Conservation (phyloP, 768 basidiomycete genomes). For the Lactarius deliciosus region DNA sequence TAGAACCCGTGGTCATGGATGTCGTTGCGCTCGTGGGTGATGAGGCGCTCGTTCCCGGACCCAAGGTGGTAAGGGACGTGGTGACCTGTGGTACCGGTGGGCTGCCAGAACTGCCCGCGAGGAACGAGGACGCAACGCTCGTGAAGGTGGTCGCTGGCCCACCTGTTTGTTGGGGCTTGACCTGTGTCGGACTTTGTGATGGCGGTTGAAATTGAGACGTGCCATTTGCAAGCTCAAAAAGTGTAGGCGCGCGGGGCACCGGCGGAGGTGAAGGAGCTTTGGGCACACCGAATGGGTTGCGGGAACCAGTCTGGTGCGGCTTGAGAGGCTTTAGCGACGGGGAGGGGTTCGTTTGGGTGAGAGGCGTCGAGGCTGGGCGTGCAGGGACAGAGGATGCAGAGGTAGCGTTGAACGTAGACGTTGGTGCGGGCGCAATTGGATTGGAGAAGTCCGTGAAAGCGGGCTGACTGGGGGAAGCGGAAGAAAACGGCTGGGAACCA, state of each 20-base stretch:
- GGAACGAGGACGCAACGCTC: slow-evolving; percentile 72
- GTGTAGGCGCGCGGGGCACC: slow-evolving; percentile 73
- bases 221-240: slow-evolving; percentile 74
- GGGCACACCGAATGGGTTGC: slow-evolving; percentile 90
- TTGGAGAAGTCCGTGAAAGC: neutral
- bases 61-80: slow-evolving; percentile 28
- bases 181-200: slow-evolving; percentile 11
- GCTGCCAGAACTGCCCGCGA: slow-evolving; percentile 42
- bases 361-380: slow-evolving; percentile 74
- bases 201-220: slow-evolving; percentile 28
- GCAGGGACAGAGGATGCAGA: slow-evolving; percentile 39
- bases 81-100: slow-evolving; percentile 20
- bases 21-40: slow-evolving; percentile 26
- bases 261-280: slow-evolving; percentile 54
- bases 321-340: slow-evolving; percentile 63
- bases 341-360: slow-evolving; percentile 44
- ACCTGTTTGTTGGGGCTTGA: slow-evolving; percentile 30
- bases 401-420: slow-evolving; percentile 30
- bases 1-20: slow-evolving; percentile 44
- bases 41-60: slow-evolving; percentile 9
- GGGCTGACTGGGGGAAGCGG: slow-evolving; percentile 12
- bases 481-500: slow-evolving; percentile 18
- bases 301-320: slow-evolving; percentile 89
- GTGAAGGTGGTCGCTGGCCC: slow-evolving; percentile 45
- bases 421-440: slow-evolving; percentile 26